Base-by-base conservation (phyloP, 768 basidiomycete genomes). In the Coprinopsis sp. region DNA sequence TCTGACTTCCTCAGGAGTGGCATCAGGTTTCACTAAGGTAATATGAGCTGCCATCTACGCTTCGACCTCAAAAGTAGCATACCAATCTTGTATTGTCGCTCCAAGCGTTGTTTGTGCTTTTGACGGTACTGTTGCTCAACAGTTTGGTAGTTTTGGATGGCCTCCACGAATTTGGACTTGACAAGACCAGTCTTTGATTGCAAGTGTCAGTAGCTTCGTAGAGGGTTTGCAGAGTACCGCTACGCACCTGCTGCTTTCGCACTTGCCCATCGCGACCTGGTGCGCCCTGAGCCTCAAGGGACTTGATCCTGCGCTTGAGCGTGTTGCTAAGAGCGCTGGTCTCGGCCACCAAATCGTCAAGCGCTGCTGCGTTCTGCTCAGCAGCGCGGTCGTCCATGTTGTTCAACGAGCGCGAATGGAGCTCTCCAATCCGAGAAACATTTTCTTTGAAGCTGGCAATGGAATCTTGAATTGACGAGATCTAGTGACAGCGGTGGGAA, bases 21-120 rank as follows among this genome's bases (percentile, higher is more conserved):
- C 94, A 64, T 94, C 83, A 38, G 92, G 93, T 69, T 96, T 96
- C 46, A 93, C 92, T 42, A 19, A 5, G n/a, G n/a, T n/a, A n/a
- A 28, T 8, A 30, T 14, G 10, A 37, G 34, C 18, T 7, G 8
- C 19, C 10, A 37, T 90, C 51, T 0, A 47, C n/a, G 44, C 13
- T 18, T 23, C 22, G 33, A 12, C 19, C 6, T 21, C 44, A 52
- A 14, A 14, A 42, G 33, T 25, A 51, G 60, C 78, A 11, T 34
- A 84, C 87, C 87, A 51, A 94, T 95, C 60, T 81, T 89, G 67
- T 87, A 87, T 65, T 96, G 88, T 49, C 90, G 74, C 60, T 88
- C 87, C 68, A 91, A 79, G 21, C 88, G 71, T 62, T 88, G 81
- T 66, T 84, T 89, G 66, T 87, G 85, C 64, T 79, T 84, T 50